Base-by-base conservation (phyloP, 2,329 filamentous ascomycete species). In the Xenoacremonium recifei region DNA sequence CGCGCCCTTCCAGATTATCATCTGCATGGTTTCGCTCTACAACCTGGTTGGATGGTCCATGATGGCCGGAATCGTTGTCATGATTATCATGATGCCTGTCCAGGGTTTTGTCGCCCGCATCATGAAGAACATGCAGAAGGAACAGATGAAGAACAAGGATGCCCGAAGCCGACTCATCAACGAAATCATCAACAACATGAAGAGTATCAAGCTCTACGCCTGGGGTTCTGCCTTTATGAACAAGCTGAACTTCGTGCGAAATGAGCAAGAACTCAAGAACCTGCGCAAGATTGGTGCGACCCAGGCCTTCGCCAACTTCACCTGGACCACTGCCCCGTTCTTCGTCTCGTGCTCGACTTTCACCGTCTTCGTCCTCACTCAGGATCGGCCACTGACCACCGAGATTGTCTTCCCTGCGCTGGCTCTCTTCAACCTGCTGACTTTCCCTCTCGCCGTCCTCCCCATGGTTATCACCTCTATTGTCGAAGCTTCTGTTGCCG, bases 81-180 rank as follows among this genome's bases (percentile, higher is more conserved):
- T 99, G 95, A 77, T 99, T 47, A 68, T 96, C 55, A 97, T 97
- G 92, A 92, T 99, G 64, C 93, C 93, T 0, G 74, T 97, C 54
- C 97, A 99, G 62, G 92, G 91, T 36, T 74, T 93, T 48, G 93
- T 97, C 61, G 92, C 93, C 18, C 81, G 85, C 44, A 77, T 95
- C 55, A 96, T 96, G 87, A 96, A 96, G 71, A 89, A 79, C 32
- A 71, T 99, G 56, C 95, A 99, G 63, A 95, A 97, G 68, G 76
- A 84, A 51, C 93, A 99, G 71, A 99, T 99, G 93, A 95, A 95
- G 74, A 97, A 97, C 72, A 99, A 99, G 71, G 93, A 99, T 59
- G 80, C 90, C 29, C 82, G 93, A 60, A 96, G 91, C 35, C 82
- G 92, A 37, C 71, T 99, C 44, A 96, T 97, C 75, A 95, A 92